These are phyloP conservation scores for Tricholoma saponaceum DNA, from an alignment of 768 basidiomycete species.

Conservation along the genomic window DNA sequence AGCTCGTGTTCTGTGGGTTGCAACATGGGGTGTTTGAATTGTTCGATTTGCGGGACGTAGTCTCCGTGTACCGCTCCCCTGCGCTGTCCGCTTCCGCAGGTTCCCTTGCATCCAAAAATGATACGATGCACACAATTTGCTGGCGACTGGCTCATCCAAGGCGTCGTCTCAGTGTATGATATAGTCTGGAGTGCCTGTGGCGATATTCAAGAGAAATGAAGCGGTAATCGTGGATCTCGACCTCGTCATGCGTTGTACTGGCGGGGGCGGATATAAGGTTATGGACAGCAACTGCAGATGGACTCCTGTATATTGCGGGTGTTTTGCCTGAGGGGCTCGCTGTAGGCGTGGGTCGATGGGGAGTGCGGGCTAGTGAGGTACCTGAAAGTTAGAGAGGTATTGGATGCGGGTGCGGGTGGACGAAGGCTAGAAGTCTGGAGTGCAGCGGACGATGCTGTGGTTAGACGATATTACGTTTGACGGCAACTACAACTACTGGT, in stretches of 20 bases:
- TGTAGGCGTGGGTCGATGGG: constrained; percentile 44
- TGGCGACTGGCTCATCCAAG: constrained; percentile 59
- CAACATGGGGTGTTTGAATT: constrained; percentile 51
- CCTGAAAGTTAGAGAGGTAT: constrained; percentile 26
- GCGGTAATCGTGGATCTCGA: constrained; percentile 47
- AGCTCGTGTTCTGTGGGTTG: constrained; percentile 51
- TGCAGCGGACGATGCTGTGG: constrained; percentile 61
- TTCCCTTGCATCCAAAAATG: constrained; percentile 39
- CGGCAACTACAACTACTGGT: no score
- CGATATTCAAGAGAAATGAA: constrained; percentile 40
- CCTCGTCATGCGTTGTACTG: constrained; percentile 20
- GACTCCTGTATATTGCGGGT: constrained; percentile 52
- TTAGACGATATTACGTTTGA: constrained; percentile 38
- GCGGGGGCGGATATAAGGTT: constrained; percentile 27
- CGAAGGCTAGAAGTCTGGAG: constrained; percentile 44
- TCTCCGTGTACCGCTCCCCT: constrained; percentile 23
- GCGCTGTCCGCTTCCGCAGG: constrained; percentile 11
- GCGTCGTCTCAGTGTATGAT: constrained; percentile 55
- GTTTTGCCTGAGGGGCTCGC: constrained; percentile 38
- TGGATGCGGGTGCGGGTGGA: constrained; percentile 1
- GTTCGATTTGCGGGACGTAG: constrained; percentile 49
- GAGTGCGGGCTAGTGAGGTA: constrained; percentile 58
- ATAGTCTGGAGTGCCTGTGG: constrained; percentile 23
- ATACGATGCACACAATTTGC: constrained; percentile 31
- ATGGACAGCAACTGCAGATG: constrained; percentile 53